These are phyloP conservation scores for Penstemon eatonii DNA, from an alignment of 257 asterid genomes.

Conservation along the genomic window DNA sequence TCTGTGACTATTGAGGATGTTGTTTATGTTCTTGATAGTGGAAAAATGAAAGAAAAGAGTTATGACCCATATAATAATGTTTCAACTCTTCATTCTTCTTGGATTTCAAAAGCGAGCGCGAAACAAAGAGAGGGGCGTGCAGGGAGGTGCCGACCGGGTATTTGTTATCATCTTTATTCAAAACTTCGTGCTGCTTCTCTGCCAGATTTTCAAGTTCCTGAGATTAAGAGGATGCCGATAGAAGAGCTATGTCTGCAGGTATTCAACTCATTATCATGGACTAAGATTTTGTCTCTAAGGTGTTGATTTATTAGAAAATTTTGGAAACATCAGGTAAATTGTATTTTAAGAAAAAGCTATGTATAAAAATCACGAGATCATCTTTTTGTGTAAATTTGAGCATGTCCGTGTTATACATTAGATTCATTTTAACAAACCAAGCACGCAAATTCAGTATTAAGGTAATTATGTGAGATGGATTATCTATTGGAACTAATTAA, in stretches of 20 bases:
- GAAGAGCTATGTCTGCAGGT: constrained; percentile 97
- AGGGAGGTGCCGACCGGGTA: constrained; percentile 93
- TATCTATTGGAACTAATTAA: too few relatives aligned
- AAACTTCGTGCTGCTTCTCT: constrained; percentile 67
- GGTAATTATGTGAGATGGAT: too few relatives aligned
- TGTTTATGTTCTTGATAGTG: constrained; percentile 90
- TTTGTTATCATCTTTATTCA: constrained; percentile 90
- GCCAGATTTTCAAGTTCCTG: constrained; percentile 92
- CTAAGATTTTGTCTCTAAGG: too few relatives aligned
- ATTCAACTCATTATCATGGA: not conserved
- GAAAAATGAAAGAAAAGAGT: constrained; percentile 87
- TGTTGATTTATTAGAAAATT: too few relatives aligned
- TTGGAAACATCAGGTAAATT: too few relatives aligned
- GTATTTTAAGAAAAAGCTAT: too few relatives aligned
- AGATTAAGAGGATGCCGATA: constrained; percentile 88
- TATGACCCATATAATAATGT: constrained; percentile 88
- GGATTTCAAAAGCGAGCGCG: constrained; percentile 95
- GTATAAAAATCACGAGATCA: too few relatives aligned
- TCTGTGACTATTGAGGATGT: constrained; percentile 92
- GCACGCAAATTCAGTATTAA: too few relatives aligned
- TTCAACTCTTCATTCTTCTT: constrained; percentile 85
- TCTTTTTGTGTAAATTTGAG: too few relatives aligned
- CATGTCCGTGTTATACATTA: too few relatives aligned
- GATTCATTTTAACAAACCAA: too few relatives aligned
- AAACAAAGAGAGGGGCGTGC: constrained; percentile 98